These are phyloP conservation scores for Metarhizium humberi DNA, from an alignment of 2,329 filamentous ascomycete species.

Conservation along the genomic window DNA sequence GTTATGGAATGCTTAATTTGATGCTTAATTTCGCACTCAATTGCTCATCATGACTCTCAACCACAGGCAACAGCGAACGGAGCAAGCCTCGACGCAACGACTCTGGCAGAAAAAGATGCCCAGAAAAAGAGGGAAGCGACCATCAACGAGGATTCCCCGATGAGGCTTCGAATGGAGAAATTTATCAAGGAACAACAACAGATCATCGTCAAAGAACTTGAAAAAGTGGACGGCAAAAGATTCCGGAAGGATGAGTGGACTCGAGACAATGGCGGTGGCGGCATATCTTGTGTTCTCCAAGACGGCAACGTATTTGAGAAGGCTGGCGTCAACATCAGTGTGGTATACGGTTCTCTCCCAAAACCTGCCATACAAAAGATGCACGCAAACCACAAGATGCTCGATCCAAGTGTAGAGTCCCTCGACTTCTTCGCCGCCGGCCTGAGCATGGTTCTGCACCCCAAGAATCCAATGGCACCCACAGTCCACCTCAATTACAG, in stretches of 20 bases:
- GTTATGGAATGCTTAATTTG: neutral
- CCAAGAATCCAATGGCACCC: constrained; percentile 90
- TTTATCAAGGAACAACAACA: constrained; percentile 91
- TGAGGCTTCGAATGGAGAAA: constrained; percentile 96
- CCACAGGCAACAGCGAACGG: constrained; percentile 32
- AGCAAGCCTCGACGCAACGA: constrained; percentile 48
- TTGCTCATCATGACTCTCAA: neutral
- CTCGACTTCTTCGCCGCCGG: constrained; percentile 94
- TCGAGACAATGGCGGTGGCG: constrained; percentile 80
- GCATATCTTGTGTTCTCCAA: constrained; percentile 89
- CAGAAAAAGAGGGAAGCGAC: constrained; percentile 62
- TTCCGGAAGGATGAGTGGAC: constrained; percentile 85
- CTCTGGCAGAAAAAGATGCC: constrained; percentile 78
- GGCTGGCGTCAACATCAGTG: constrained; percentile 86
- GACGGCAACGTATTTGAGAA: constrained; percentile 98
- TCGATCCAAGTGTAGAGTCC: constrained; percentile 68
- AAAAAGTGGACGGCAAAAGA: constrained; percentile 71
- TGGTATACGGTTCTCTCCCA: constrained; percentile 88
- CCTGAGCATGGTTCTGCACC: constrained; percentile 86
- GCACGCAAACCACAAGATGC: constrained; percentile 88
- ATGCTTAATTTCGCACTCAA: neutral
- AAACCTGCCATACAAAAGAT: constrained; percentile 84
- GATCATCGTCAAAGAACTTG: constrained; percentile 74
- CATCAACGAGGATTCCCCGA: constrained; percentile 71
- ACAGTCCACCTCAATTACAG: constrained; percentile 98